phyloP scores from a whole-genome alignment of 2,329 filamentous ascomycete genomes.

The Blastomyces parvus region DNA sequence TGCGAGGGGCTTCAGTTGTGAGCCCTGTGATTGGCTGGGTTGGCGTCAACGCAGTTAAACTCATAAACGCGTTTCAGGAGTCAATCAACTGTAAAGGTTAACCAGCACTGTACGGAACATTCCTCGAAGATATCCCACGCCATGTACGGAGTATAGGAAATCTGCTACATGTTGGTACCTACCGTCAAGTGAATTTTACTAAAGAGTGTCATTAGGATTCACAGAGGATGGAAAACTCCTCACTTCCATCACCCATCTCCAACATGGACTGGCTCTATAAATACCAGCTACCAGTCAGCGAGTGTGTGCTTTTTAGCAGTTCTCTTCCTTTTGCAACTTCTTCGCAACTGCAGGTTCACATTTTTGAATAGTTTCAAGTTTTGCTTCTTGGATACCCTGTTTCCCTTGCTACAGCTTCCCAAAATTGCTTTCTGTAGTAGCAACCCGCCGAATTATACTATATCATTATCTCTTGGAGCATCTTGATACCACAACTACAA shows the following conservation, averaged over 20 bases:
- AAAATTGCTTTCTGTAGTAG: background rate
- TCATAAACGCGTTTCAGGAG: no score
- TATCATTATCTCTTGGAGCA: background rate
- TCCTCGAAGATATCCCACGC: background rate
- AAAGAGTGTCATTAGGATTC: background rate
- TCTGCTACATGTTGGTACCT: background rate
- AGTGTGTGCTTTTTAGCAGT: background rate
- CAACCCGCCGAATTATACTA: background rate
- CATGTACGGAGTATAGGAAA: background rate
- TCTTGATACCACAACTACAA: background rate
- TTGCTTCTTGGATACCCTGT: background rate
- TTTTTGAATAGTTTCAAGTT: background rate
- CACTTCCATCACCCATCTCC: background rate
- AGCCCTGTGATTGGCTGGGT: no score
- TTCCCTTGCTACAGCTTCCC: background rate
- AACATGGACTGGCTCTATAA: background rate
- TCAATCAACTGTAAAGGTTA: no score
- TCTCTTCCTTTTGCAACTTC: background rate
- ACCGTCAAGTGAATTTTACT: background rate
- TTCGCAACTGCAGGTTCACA: background rate
- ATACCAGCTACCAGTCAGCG: background rate
- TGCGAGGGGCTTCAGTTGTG: no score
- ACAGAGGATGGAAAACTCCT: background rate
- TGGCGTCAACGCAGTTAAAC: no score
- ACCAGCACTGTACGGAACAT: background rate